Evolutionary conservation across 495 filamentous ascomycete species (phyloP).

Genomic region (Aspergillus indologenus): DNA sequence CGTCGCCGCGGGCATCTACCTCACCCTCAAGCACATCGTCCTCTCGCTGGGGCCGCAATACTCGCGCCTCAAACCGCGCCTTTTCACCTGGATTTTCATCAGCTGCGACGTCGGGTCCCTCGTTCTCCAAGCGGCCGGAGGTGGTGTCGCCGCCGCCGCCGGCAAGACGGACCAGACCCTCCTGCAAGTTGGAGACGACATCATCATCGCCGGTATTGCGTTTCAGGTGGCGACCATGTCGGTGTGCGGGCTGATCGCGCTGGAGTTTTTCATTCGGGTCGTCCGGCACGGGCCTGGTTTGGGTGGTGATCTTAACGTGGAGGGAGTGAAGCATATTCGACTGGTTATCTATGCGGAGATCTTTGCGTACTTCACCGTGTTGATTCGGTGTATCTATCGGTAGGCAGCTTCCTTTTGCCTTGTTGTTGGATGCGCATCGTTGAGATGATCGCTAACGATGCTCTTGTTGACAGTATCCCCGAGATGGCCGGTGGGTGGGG

Average conservation of each 20-base stretch:
- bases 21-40: conserved; percentile 20
- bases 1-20: conserved; percentile 40
- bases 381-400: conserved; percentile 68
- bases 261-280: conserved; percentile 49
- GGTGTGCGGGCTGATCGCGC: conserved; percentile 51
- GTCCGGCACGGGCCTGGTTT: conserved; percentile 32
- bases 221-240: conserved; percentile 65
- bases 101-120: conserved; percentile 18
- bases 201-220: conserved; percentile 69
- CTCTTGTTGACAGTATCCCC: conserved; percentile 20
- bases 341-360: conserved; percentile 50
- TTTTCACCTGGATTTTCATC: conserved; percentile 22
- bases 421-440: too few relatives aligned
- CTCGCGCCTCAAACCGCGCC: conserved; percentile 16
- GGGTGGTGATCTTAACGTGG: conserved; percentile 20
- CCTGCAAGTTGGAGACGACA: conserved; percentile 43
- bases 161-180: conserved; percentile 16
- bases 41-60: conserved; percentile 17
- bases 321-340: conserved; percentile 41
- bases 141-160: conserved; percentile 26
- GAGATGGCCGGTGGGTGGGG: conserved; percentile 67
- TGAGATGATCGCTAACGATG: not conserved
- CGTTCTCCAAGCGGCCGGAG: conserved; percentile 16
- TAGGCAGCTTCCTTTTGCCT: conserved; percentile 19
- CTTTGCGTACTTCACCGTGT: conserved; percentile 57